phyloP scores from a whole-genome alignment of 768 basidiomycete species.

The Pleurotus djamor region DNA sequence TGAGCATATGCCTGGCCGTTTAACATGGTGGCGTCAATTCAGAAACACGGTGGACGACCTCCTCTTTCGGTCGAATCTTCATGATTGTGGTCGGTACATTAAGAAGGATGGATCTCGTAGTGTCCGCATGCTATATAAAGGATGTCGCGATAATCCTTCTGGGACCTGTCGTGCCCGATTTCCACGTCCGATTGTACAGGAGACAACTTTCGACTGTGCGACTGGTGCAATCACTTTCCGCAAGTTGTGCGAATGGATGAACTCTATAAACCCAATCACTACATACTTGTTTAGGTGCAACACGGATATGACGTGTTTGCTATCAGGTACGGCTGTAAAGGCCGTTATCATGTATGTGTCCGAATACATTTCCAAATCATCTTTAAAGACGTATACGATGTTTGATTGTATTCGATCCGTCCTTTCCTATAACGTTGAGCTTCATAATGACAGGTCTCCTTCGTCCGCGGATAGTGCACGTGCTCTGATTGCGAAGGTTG shows the following conservation, averaged over 20 bases:
- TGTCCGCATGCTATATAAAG: slow-evolving; percentile 8
- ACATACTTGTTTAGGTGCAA: slow-evolving; percentile 10
- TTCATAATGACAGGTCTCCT: background rate
- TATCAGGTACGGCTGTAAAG: slow-evolving; percentile 22
- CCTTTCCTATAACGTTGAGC: slow-evolving; percentile 18
- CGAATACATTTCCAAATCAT: slow-evolving; percentile 25
- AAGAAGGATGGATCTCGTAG: slow-evolving; percentile 4
- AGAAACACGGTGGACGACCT: slow-evolving; percentile 17
- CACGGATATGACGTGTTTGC: slow-evolving; percentile 17
- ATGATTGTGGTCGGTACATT: slow-evolving; percentile 14
- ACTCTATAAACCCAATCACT: slow-evolving; percentile 16
- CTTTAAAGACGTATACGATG: slow-evolving; percentile 19
- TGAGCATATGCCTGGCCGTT: background rate
- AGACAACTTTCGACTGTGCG: slow-evolving; percentile 21
- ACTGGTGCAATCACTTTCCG: slow-evolving; percentile 23
- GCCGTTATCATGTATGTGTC: slow-evolving; percentile 22
- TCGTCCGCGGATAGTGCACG: slow-evolving; percentile 13
- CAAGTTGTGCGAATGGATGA: slow-evolving; percentile 27
- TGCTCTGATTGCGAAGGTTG: slow-evolving; percentile 20
- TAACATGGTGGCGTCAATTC: slow-evolving; percentile 14
- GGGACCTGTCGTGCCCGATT: slow-evolving; percentile 27
- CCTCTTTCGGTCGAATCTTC: slow-evolving; percentile 20
- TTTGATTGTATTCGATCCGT: slow-evolving; percentile 15
- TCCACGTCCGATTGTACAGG: slow-evolving; percentile 18
- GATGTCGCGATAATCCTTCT: slow-evolving; percentile 22